Conservation (phyloP, 768 basidiomycete species). For the Mycena sanguinolenta region DNA sequence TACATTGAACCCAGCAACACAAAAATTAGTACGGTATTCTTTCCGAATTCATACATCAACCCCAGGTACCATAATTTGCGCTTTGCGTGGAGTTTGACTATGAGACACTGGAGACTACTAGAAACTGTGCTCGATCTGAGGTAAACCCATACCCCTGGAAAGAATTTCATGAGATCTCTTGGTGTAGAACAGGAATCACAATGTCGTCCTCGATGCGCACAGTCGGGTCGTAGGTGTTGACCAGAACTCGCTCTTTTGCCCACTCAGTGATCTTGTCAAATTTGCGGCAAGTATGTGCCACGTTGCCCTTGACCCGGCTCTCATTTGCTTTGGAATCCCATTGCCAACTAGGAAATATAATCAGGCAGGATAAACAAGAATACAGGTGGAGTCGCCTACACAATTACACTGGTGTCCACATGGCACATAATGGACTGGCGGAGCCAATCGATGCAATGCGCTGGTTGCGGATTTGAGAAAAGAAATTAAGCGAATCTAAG, state of each 20-base stretch:
- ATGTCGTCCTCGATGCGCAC: conserved; percentile 32
- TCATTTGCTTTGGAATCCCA: conserved; percentile 21
- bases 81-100: no score
- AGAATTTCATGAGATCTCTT: conserved; percentile 6
- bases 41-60: no score
- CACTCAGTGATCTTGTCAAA: conserved; percentile 47
- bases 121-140: no score
- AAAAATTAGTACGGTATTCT: no score
- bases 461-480: background rate
- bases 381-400: conserved; percentile 2
- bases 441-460: conserved; percentile 25
- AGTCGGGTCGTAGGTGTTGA: conserved; percentile 6
- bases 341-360: background rate
- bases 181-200: conserved; percentile 22
- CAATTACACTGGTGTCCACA: conserved; percentile 31
- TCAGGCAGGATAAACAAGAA: background rate
- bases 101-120: no score
- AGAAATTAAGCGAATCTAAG: background rate
- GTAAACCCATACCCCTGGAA: no score
- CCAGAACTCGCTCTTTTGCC: conserved; percentile 34
- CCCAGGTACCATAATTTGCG: no score
- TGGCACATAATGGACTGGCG: conserved; percentile 34
- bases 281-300: conserved; percentile 44
- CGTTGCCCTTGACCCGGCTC: conserved; percentile 36
- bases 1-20: no score